Base-by-base conservation (phyloP, 2,329 filamentous ascomycete species). In the Diaporthe australafricana region DNA sequence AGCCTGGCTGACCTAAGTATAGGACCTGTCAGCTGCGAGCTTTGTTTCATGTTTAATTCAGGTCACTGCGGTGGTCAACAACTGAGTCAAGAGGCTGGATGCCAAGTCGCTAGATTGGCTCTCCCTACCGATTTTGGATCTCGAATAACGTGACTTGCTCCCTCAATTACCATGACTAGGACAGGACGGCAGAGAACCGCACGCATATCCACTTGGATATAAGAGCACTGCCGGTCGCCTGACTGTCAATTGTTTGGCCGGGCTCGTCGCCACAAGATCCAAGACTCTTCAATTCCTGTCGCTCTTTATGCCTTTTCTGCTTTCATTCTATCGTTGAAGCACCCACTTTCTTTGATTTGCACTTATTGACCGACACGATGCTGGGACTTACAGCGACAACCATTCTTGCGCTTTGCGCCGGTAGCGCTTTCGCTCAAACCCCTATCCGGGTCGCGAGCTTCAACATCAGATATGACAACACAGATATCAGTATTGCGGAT, bases 371-470 rank as follows among this genome's bases (percentile, higher is more conserved):
- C 25, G 14, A 30, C 25, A 52, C 16, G 5, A 52, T 52, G 48
- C 14, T 52, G 48, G 48, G 25, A 30, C 48, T 52, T 3, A 27
- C 14, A 52, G 25, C 48, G 48, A 27, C 48, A 16, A 30, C 48
- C 17, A 16, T 52, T 30, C 25, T 52, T 25, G 48, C 48, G 48
- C 48, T 52, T 30, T 27, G 48, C 5, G 48, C 50, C 16, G 16
- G 50, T 30, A 53, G 50, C 25, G 27, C 25, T 20, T 30, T 32
- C 6, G 25, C 50, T 8, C 50, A 53, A 17, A 53, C 50, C 1
- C 50, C 50, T 9, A 53, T 53, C 50, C 50, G 48, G 48, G 48
- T 27, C 17, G 50, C 50, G 27, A 53, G 50, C 50, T 53, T 53
- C 16, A 53, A 53, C 25, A 53, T 53, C 17, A 53, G 50, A 53